Evolutionary conservation across 345 rosid species (phyloP).

Genomic region (Conringia planisiliqua): DNA sequence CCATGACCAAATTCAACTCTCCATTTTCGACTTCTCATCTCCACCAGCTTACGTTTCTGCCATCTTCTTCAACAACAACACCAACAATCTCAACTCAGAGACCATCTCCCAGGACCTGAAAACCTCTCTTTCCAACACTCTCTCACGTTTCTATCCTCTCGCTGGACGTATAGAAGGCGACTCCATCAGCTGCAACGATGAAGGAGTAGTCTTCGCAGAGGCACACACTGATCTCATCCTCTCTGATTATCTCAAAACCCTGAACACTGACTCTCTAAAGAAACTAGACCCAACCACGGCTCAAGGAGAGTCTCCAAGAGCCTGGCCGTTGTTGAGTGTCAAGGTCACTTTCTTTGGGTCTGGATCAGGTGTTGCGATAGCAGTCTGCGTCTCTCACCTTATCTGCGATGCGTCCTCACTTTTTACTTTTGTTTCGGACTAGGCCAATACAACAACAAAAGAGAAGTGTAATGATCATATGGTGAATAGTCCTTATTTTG

Average conservation of each 20-base stretch:
- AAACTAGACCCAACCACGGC: not conserved
- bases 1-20: not conserved
- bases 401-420: slow-evolving; percentile 29
- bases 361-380: not conserved
- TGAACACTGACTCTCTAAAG: not conserved
- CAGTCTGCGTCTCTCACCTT: not conserved
- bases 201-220: not conserved
- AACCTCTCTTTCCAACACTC: not conserved
- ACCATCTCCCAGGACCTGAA: not conserved
- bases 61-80: not conserved
- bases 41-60: not conserved
- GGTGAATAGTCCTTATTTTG: not conserved
- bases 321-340: not conserved
- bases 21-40: not conserved
- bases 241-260: not conserved
- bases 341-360: not conserved
- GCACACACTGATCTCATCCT: not conserved
- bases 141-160: not conserved
- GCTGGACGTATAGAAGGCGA: not conserved
- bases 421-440: not conserved
- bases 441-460: slow-evolving; percentile 11
- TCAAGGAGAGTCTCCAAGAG: not conserved
- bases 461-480: not conserved
- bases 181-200: not conserved
- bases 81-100: not conserved